Conservation (phyloP, 1,284 basidiomycete genomes). For the Cutaneotrichosporon spelunceum region DNA sequence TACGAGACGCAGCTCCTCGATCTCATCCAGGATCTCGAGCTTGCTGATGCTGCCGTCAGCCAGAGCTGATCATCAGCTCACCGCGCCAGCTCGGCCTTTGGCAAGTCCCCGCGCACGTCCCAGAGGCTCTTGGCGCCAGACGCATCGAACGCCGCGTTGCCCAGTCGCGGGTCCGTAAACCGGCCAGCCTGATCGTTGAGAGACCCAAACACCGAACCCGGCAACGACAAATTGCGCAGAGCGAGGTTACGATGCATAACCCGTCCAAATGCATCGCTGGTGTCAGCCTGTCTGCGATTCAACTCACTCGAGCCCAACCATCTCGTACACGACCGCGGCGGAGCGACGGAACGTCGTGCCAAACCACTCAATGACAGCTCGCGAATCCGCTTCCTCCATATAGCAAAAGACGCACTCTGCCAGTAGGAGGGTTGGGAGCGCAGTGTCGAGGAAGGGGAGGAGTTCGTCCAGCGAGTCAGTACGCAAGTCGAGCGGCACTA, state of each 20-base stretch:
- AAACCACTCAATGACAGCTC: conserved; percentile 71
- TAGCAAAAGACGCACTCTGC: conserved; percentile 94
- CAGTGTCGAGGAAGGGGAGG: conserved; percentile 58
- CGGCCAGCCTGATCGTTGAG: conserved; percentile 61
- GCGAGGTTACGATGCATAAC: conserved; percentile 84
- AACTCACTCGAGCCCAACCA: conserved; percentile 67
- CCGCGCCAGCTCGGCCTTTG: conserved; percentile 62
- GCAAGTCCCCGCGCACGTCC: conserved; percentile 62
- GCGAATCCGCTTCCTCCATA: conserved; percentile 63
- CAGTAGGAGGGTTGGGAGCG: conserved; percentile 72
- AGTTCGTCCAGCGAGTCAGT: conserved; percentile 20
- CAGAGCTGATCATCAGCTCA: conserved; percentile 39
- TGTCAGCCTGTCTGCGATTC: not conserved
- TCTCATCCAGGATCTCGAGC: conserved; percentile 82
- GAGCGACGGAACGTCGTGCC: conserved; percentile 56
- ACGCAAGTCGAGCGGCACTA: conserved; percentile 73
- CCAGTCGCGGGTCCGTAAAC: conserved; percentile 54
- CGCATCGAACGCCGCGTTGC: conserved; percentile 55
- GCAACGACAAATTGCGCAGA: conserved; percentile 70
- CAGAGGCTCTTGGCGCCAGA: conserved; percentile 64
- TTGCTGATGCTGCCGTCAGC: conserved; percentile 60
- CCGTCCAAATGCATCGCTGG: conserved; percentile 70
- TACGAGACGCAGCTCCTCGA: conserved; percentile 86
- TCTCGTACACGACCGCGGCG: conserved; percentile 71
- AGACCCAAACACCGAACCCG: conserved; percentile 66